A percentile compares a stretch with the other conserved stretches of the same genome.
phyloP scores from a whole-genome alignment of 192 early-diverging fungal species.

The Rhizophagus sp. region DNA sequence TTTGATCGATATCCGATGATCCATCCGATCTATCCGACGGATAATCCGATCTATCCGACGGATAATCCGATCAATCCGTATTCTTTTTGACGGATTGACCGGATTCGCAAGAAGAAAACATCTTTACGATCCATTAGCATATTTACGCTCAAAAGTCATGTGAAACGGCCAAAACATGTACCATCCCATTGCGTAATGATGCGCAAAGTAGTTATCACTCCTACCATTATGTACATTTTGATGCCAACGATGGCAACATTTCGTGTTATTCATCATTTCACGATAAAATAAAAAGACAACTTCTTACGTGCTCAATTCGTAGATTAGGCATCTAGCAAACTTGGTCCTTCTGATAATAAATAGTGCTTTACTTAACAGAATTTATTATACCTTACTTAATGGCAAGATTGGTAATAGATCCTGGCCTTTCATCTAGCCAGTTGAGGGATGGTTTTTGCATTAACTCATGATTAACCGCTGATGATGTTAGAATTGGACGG shows the following conservation, averaged over 20 bases:
- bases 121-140: conserved; percentile 39
- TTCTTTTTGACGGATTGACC: too few species aligned
- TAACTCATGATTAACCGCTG: conserved; percentile 43
- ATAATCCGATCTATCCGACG: too few species aligned
- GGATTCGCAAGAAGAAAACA: conserved; percentile 32
- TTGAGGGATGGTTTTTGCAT: conserved; percentile 70
- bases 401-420: conserved; percentile 52
- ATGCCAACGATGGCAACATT: conserved; percentile 64
- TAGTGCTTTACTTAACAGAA: conserved; percentile 38
- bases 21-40: too few species aligned
- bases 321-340: conserved; percentile 61
- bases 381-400: too few species aligned
- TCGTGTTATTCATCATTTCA: conserved; percentile 63
- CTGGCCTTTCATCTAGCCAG: conserved; percentile 64
- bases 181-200: conserved; percentile 52
- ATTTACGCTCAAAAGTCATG: conserved; percentile 31
- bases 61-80: too few species aligned
- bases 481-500: conserved; percentile 69
- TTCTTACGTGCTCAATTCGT: conserved; percentile 74
- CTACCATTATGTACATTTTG: conserved; percentile 62
- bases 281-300: conserved; percentile 44
- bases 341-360: too few species aligned
- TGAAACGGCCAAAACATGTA: conserved; percentile 31
- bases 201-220: conserved; percentile 65
- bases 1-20: too few species aligned